Conservation (phyloP, 129 eudicot species). For the Flaveria trinervia region DNA sequence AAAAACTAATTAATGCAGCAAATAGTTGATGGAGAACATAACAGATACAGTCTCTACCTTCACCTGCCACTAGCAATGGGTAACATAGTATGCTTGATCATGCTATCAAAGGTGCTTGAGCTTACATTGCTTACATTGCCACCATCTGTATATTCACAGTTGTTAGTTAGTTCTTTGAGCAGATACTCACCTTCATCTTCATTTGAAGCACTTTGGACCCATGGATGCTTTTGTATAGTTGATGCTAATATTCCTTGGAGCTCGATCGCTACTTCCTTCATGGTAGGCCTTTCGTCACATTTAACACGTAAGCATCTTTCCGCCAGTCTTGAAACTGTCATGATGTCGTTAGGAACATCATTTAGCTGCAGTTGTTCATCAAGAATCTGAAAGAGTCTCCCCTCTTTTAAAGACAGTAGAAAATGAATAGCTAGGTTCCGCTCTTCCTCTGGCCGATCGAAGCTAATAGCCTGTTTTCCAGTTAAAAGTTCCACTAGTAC, state of each 20-base stretch:
- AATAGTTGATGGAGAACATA: too few species aligned
- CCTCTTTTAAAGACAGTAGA: conserved; percentile 32
- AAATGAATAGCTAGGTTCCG: conserved; percentile 38
- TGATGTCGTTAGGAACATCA: conserved; percentile 24
- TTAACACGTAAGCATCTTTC: conserved; percentile 31
- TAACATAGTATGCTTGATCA: conserved; percentile 21
- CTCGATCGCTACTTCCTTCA: conserved; percentile 45
- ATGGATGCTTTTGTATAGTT: conserved; percentile 39
- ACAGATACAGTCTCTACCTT: neutral
- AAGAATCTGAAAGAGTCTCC: conserved; percentile 29
- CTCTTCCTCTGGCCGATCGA: conserved; percentile 44
- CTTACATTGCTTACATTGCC: neutral
- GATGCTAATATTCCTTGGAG: conserved; percentile 32
- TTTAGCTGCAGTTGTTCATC: conserved; percentile 23
- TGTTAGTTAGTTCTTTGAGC: conserved; percentile 17
- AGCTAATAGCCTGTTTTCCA: conserved; percentile 35
- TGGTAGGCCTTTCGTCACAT: conserved; percentile 42
- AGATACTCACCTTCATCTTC: conserved; percentile 31
- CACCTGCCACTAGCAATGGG: conserved; percentile 34
- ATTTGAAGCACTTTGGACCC: conserved; percentile 24
- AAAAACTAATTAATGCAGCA: too few species aligned
- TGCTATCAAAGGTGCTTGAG: conserved; percentile 26
- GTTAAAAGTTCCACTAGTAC: conserved; percentile 46
- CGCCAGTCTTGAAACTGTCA: conserved; percentile 33
- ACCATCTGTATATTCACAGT: neutral